Percentiles rank a stretch among this genome's conserved stretches.
These are phyloP conservation scores for Saccharomyces jurei DNA, from an alignment of 805 yeast species.

Conservation along the genomic window DNA sequence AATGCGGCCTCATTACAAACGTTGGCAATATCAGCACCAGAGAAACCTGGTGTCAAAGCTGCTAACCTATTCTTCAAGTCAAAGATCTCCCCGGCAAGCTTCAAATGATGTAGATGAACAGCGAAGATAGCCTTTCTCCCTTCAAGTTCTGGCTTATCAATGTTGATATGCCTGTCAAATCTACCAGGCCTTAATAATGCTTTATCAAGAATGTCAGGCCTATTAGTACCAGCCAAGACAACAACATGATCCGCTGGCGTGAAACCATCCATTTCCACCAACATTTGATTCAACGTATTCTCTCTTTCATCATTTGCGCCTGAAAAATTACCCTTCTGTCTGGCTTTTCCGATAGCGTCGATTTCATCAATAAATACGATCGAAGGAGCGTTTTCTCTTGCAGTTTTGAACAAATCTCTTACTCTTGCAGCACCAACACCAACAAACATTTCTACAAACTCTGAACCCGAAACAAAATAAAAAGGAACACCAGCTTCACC, in stretches of 20 bases:
- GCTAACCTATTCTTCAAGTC: conserved; percentile 78
- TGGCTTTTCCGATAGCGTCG: conserved; percentile 97
- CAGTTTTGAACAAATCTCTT: conserved; percentile 86
- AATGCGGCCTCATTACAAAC: conserved; percentile 95
- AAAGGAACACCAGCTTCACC: conserved; percentile 99
- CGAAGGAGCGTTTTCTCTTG: conserved; percentile 89
- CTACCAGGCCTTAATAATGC: conserved; percentile 97
- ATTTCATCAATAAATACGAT: conserved; percentile 97
- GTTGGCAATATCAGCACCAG: conserved; percentile 98
- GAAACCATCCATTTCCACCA: conserved; percentile 99
- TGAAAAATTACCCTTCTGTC: conserved; percentile 58
- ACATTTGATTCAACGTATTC: conserved; percentile 86
- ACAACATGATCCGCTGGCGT: conserved; percentile 86
- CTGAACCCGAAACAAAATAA: conserved; percentile 92
- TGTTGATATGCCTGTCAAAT: conserved; percentile 85
- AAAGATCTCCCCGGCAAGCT: conserved; percentile 44
- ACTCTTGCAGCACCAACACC: conserved; percentile 99
- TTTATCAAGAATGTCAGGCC: conserved; percentile 86
- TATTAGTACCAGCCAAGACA: conserved; percentile 94
- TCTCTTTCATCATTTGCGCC: conserved; percentile 97
- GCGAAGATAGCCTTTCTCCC: conserved; percentile 89
- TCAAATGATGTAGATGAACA: conserved; percentile 74
- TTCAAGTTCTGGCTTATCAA: conserved; percentile 89
- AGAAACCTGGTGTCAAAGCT: conserved; percentile 94
- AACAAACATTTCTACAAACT: conserved; percentile 96